Evolutionary conservation across 768 basidiomycete genomes (phyloP), one percentile per base, ranked within the genome.

Genomic region (Hericium alpestre): DNA sequence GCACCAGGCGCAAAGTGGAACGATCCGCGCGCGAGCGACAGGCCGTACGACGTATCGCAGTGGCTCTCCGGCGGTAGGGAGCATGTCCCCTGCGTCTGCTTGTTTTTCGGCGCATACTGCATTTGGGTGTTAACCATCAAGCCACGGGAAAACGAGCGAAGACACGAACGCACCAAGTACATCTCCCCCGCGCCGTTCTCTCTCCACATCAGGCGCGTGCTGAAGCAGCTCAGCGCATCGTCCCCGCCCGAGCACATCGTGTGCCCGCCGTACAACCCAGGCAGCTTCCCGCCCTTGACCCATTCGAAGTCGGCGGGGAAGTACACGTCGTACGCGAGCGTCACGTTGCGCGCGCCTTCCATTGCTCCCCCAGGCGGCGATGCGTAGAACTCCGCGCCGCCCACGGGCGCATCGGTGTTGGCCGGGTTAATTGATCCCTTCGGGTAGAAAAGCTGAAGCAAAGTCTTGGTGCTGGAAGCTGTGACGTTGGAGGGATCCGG

Each of bases 201-300:
- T 40, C 87, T 74, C 86, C 87, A 93, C 92, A 94, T 93, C 61
- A 93, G 57, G 25, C 92, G 71, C 6, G 90, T 92, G 65, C 87
- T 90, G 65, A 90, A 94, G 64, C 92, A 94, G 47, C 78, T 74
- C 38, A 73, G 60, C 7, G 89, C 91, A n/a, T 76, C 75, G 61
- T 81, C 73, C 1, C 89, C 89, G 5, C 89, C 89, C 18, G 87
- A 88, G 66, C 88, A 90, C 7, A 70, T 77, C 3, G 65, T 72
- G 60, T 78, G 81, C 0, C 87, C 87, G 0, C 86, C 86, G 63
- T 83, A 90, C 4, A 93, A 60, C 0, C 92, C 93, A 0, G 92
- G 90, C 5, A 94, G 67, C 70, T 96, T 94, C 7, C 93, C 93
- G 4, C 80, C 92, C 54, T 79, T 74, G 16, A 90, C 89, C 76